phyloP scores from a whole-genome alignment of 202 grass and related monocot genomes.

The Panicum hallii region DNA sequence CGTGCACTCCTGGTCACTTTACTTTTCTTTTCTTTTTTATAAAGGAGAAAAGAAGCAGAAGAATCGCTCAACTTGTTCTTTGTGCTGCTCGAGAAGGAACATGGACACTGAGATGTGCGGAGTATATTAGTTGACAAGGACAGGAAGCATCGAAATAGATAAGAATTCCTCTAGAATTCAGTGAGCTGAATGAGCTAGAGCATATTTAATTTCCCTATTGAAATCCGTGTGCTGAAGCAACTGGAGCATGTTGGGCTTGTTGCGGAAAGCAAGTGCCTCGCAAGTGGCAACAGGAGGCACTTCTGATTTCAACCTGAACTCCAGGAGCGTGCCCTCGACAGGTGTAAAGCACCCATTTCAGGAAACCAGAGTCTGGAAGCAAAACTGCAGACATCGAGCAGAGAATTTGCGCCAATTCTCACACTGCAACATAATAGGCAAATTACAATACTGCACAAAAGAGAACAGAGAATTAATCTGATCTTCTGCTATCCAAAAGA shows the following conservation, averaged over 20 bases:
- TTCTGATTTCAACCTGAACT: not conserved
- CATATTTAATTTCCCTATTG: not conserved
- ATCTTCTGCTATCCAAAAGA: constrained; percentile 23
- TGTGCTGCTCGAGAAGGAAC: constrained; percentile 9
- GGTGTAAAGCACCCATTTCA: not conserved
- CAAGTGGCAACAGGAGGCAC: not conserved
- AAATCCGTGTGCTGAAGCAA: constrained; percentile 6
- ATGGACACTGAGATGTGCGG: not conserved
- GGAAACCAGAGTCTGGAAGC: not conserved
- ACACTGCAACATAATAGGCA: not conserved
- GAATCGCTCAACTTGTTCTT: constrained; percentile 20
- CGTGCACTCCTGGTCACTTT: not conserved
- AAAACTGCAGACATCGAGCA: not conserved
- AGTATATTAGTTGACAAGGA: constrained; percentile 30
- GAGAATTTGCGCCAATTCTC: not conserved
- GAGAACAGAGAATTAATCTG: not conserved
- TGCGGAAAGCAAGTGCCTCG: not conserved
- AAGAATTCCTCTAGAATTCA: constrained; percentile 8
- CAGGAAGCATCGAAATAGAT: not conserved
- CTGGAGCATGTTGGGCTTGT: not conserved
- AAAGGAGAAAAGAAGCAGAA: not conserved
- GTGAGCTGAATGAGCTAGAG: not conserved
- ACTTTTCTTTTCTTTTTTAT: not conserved
- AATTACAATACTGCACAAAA: constrained; percentile 32
- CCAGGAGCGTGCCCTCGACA: not conserved